Base-by-base conservation (phyloP, 305 asterid genomes). In the Petunia hybrid region DNA sequence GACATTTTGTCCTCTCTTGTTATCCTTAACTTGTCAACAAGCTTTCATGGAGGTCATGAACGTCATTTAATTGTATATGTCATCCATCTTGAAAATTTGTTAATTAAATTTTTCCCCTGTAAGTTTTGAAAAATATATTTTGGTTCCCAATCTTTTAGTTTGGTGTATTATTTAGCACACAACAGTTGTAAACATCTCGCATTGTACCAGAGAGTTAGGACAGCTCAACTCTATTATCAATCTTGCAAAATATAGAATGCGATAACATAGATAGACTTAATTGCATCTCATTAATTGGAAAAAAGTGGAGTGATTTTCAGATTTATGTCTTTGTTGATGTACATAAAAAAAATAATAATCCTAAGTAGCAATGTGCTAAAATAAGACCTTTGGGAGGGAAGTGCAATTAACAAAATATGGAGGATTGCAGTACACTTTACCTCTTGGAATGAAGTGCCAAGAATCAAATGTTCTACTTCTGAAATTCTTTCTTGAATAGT, bases 381-480 rank as follows among this genome's bases (percentile, higher is more conserved):
- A 31, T 48, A 71, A 35, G 35, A 71, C 45, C 2, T 12, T 48
- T 48, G 78, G 45, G 62, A 10, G 42, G 60, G 7, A 5, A 71
- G 5, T 35, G 35, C 35, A 71, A 71, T 48, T 48, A 71, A 48
- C 48, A 8, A 48, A 48, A 71, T 35, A 1, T 71, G 35, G 16
- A 71, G 78, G 35, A 71, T 71, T 71, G 62, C 36, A 48, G 62
- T 71, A 71, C 62, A 71, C 5, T 71, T 48, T 5, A 71, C 61
- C 62, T 71, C 48, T 71, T 12, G 35, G 62, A 46, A 31, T 46
- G 77, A 31, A 45, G 77, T 70, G 77, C 22, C 59, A 51, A 70
- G 77, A 71, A 71, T 71, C 7, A 71, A 48, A 48, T 71, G 78
- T 71, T 71, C 78, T 35, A 71, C 62, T 71, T 71, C 78, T 71